phyloP scores from a whole-genome alignment of 306 rosid genomes.

The Elaeagnus macrophylla region DNA sequence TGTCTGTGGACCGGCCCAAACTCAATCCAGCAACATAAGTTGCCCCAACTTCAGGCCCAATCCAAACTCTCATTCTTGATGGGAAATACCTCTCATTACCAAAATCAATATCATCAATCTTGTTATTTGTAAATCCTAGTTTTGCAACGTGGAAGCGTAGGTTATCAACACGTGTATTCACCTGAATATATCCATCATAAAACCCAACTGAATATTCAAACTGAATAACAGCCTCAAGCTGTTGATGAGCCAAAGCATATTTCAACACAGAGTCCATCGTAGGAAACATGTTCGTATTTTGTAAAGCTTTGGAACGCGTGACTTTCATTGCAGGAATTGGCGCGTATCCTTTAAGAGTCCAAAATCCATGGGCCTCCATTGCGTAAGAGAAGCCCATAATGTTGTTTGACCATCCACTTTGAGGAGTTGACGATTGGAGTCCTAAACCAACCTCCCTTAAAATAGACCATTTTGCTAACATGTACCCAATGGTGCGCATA shows the following conservation, averaged over 20 bases:
- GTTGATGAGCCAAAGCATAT: conserved; percentile 77
- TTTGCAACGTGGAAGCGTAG: conserved; percentile 57
- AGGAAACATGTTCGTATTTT: conserved; percentile 27
- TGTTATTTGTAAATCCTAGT: conserved; percentile 40
- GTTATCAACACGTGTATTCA: conserved; percentile 67
- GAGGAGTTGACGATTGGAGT: conserved; percentile 30
- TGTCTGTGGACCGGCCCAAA: conserved; percentile 66
- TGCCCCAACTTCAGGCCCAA: conserved; percentile 84
- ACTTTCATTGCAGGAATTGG: conserved; percentile 65
- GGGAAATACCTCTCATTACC: conserved; percentile 67
- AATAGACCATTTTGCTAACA: conserved; percentile 60
- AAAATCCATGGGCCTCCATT: conserved; percentile 61
- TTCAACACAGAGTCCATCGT: conserved; percentile 40
- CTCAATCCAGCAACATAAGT: conserved; percentile 62
- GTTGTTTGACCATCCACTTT: conserved; percentile 1
- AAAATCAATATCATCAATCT: conserved; percentile 34
- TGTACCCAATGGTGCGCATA: conserved; percentile 84
- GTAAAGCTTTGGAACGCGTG: conserved; percentile 17
- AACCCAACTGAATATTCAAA: conserved; percentile 59
- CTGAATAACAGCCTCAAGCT: conserved; percentile 73
- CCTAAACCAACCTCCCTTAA: conserved; percentile 46
- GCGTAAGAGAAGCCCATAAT: conserved; percentile 55
- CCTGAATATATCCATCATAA: conserved; percentile 55
- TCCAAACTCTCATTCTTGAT: conserved; percentile 62
- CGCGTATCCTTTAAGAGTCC: conserved; percentile 76